Base-by-base conservation (phyloP, 257 asterid genomes). In the Rubia yunnanensis region DNA sequence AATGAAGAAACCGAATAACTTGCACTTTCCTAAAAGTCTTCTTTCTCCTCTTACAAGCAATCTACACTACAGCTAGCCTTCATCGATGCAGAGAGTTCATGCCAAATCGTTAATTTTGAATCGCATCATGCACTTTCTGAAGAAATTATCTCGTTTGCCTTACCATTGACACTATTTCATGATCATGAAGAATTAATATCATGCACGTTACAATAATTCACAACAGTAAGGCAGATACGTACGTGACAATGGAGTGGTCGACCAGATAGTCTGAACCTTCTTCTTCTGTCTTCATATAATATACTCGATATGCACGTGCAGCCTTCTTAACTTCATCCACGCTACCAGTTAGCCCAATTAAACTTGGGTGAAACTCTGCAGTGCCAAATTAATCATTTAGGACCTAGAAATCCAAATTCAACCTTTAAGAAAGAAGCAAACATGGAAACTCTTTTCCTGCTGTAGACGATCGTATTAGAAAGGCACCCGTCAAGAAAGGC, bases 231-330 rank as follows among this genome's bases (percentile, higher is more conserved):
- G 60, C 20, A 58, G 30, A 71, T 24, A 76, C 97, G 10, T 83
- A 92, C 97, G 89, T 92, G 84, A 86, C 91, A 70, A 92, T 89
- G 10, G 99, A 92, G 80, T 92, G 99, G 80, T 92, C 99, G 7
- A 92, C 97, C 39, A 92, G 92, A 77, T 92, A 89, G 72, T 92
- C 96, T 64, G 94, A 89, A 64, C 91, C 96, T 73, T 92, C 96
- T 78, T 87, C 96, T 70, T 89, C 96, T 1, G 97, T 92, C 84
- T 89, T 92, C 97, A 89, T 92, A 65, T 87, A 92, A 77, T 92
- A 92, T 57, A 92, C 95, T 64, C 96, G 96, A 79, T 87, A 92
- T 64, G 94, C 95, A 75, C 92, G 96, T 7, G 99, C 99, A 54
- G 87, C 78, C 63, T 84, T 92, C 78, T 85, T 86, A 54, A 92